A percentile compares a stretch with the other conserved stretches of the same genome.
Evolutionary conservation across 179 eudicot genomes (phyloP).

Genomic region (Silene noctiflora): DNA sequence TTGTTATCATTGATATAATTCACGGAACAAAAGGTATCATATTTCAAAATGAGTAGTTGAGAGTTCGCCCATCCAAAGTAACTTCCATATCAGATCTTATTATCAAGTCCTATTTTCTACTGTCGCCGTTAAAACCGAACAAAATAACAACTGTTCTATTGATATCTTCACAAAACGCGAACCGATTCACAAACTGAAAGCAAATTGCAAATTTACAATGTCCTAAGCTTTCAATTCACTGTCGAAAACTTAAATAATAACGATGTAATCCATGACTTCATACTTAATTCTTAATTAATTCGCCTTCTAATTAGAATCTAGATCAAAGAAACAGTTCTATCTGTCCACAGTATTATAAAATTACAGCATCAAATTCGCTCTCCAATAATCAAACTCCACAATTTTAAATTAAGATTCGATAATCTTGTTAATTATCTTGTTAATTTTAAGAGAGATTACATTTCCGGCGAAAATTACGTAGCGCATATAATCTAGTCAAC

Average conservation of each 20-base stretch:
- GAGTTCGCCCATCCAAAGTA: neutral
- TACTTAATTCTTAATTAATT: neutral
- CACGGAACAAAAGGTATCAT: neutral
- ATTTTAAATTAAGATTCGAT: slow-evolving; percentile 9
- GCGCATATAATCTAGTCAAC: slow-evolving; percentile 25
- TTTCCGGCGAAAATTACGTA: neutral
- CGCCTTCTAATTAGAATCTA: slow-evolving; percentile 1
- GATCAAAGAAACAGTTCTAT: neutral
- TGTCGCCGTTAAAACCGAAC: neutral
- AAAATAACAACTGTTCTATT: slow-evolving; percentile 10
- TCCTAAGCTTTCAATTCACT: neutral
- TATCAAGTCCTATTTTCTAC: neutral
- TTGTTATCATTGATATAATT: neutral
- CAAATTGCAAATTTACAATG: neutral
- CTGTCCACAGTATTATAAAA: neutral
- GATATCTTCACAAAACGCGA: neutral
- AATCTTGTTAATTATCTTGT: neutral
- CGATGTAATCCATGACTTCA: neutral
- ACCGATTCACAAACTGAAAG: neutral
- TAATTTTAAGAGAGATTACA: neutral
- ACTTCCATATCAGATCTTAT: neutral
- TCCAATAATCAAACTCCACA: neutral
- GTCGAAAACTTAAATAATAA: neutral
- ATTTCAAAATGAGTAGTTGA: neutral
- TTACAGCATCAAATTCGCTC: neutral